These are phyloP conservation scores for Plectosphaerella plurivora DNA, from an alignment of 2,329 filamentous ascomycete species.

Conservation along the genomic window DNA sequence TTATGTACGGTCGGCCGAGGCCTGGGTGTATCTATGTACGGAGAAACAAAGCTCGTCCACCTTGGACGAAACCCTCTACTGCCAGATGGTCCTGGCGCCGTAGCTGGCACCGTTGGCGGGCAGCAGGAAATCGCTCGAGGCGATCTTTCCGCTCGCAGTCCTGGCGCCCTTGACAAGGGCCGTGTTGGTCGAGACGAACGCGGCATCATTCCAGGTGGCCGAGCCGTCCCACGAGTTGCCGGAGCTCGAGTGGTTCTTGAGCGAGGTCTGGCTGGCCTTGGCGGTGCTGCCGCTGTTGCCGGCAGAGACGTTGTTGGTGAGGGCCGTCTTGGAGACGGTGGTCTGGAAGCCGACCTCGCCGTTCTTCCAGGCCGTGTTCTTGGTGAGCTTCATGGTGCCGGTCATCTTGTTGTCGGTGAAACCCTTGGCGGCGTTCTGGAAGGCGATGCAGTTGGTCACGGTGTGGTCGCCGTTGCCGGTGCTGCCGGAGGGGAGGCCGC, in stretches of 20 bases:
- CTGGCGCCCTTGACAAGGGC: constrained; percentile 29
- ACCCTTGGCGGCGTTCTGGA: constrained; percentile 36
- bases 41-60: too few species aligned
- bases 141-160: constrained; percentile 31
- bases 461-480: constrained; percentile 35
- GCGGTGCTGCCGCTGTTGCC: constrained; percentile 17
- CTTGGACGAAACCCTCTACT: neutral
- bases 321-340: constrained; percentile 23
- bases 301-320: constrained; percentile 34
- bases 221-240: constrained; percentile 38
- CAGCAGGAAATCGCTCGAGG: constrained; percentile 34
- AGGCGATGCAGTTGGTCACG: constrained; percentile 39
- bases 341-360: constrained; percentile 34
- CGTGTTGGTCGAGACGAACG: constrained; percentile 13
- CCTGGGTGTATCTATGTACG: too few species aligned
- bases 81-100: constrained; percentile 29
- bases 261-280: constrained; percentile 16
- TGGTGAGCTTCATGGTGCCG: constrained; percentile 30
- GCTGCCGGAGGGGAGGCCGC: constrained; percentile 27
- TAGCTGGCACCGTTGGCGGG: constrained; percentile 28
- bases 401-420: constrained; percentile 42
- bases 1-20: too few species aligned
- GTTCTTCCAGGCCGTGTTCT: constrained; percentile 43
- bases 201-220: constrained; percentile 29
- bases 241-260: constrained; percentile 18